Conservation (phyloP, 345 rosid species). For the Linum tenue region DNA sequence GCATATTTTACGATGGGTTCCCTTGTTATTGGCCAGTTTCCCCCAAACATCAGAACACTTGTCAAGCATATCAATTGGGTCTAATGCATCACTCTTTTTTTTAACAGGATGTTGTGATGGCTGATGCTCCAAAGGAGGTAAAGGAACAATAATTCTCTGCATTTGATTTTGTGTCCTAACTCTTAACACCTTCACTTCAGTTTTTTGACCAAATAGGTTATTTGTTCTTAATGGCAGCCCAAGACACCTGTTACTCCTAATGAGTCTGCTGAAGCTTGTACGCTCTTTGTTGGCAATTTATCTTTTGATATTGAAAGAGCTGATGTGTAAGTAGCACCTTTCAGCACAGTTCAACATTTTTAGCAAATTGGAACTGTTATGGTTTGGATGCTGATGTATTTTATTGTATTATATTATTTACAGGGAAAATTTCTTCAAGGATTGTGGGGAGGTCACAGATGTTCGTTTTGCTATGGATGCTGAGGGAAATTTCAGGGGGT, state of each 20-base stretch:
- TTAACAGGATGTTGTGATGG: slow-evolving; percentile 53
- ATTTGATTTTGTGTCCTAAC: background rate
- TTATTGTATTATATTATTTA: background rate
- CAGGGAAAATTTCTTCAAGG: slow-evolving; percentile 70
- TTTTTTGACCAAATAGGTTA: background rate
- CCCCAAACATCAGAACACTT: no score
- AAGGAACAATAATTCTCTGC: slow-evolving; percentile 30
- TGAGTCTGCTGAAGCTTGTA: slow-evolving; percentile 42
- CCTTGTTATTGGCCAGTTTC: no score
- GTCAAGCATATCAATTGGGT: no score
- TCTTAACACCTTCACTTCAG: no score
- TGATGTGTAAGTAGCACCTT: slow-evolving; percentile 45
- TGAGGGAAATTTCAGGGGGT: slow-evolving; percentile 59
- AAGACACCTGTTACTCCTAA: slow-evolving; percentile 53
- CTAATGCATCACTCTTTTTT: background rate
- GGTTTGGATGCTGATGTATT: background rate
- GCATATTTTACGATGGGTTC: no score
- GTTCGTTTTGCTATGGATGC: slow-evolving; percentile 45
- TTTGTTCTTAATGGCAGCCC: slow-evolving; percentile 33
- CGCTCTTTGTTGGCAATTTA: slow-evolving; percentile 63
- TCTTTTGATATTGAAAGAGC: slow-evolving; percentile 41
- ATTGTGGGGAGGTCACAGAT: slow-evolving; percentile 59
- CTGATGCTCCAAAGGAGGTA: slow-evolving; percentile 34
- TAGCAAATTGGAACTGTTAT: background rate
- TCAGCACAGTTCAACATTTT: background rate